These are phyloP conservation scores for Collybia sordida DNA, from an alignment of 768 basidiomycete genomes.

Conservation along the genomic window DNA sequence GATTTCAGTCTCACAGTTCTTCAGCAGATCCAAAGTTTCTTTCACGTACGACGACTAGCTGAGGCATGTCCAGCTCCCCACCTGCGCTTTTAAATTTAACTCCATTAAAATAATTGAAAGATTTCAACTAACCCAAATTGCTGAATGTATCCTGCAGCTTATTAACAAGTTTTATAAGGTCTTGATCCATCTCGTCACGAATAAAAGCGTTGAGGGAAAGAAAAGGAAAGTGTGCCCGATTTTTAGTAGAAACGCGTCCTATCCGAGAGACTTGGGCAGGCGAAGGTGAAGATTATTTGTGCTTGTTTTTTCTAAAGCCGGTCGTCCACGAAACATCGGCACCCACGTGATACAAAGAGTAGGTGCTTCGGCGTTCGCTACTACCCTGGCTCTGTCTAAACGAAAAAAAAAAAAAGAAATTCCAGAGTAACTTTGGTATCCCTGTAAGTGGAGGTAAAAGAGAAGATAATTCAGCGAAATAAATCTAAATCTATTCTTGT, in stretches of 20 bases:
- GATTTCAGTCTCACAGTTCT: not conserved
- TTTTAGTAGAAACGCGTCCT: slow-evolving; percentile 1
- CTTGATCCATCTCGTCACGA: slow-evolving; percentile 72
- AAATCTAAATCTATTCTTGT: too few relatives aligned
- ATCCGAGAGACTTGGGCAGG: too few relatives aligned
- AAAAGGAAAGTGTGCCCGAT: not conserved
- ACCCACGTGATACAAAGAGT: too few relatives aligned
- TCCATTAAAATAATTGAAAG: slow-evolving; percentile 2
- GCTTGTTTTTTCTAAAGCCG: not conserved
- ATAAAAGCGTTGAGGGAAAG: not conserved
- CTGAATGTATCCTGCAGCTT: slow-evolving; percentile 92
- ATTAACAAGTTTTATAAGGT: slow-evolving; percentile 93
- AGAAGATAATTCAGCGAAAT: too few relatives aligned
- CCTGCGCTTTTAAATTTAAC: slow-evolving; percentile 41
- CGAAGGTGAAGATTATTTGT: not conserved
- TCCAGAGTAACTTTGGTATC: too few relatives aligned
- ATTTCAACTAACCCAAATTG: slow-evolving; percentile 67
- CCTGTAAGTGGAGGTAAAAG: too few relatives aligned
- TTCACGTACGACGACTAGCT: slow-evolving; percentile 77
- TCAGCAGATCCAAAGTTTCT: not conserved
- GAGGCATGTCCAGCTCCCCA: slow-evolving; percentile 91
- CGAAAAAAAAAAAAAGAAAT: slow-evolving; percentile 56
- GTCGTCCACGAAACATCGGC: not conserved
- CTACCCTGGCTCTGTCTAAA: too few relatives aligned
- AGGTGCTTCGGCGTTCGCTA: too few relatives aligned